Evolutionary conservation across 2,329 filamentous ascomycete species (phyloP), one percentile per base, ranked within the genome.

Genomic region (Ceratocystis variospora): DNA sequence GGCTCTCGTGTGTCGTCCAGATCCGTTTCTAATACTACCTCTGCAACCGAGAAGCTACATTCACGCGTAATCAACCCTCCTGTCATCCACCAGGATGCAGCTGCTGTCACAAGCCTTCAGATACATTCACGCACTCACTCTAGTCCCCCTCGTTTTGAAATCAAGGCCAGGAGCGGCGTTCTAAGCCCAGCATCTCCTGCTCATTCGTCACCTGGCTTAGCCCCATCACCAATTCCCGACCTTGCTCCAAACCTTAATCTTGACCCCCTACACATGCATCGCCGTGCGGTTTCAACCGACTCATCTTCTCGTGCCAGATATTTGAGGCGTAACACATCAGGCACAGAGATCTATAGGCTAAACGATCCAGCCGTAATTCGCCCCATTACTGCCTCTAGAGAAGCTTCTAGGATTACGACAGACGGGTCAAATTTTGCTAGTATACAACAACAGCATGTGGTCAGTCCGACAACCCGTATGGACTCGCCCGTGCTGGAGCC

Each of bases 31-130:
- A 45, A 7, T 12, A 48, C 61, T 12, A 48, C 61, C 28, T 63
- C 66, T 25, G 66, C 66, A 2, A 65, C 66, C 10, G 66, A 68
- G 22, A 64, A 63, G 22, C 65, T 68, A 59, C 66, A 67, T 12
- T 57, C 63, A 8, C 57, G 63, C 12, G 66, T 63, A 4, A 63
- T 68, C 10, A 65, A 59, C 5, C 66, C 66, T 45, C 45, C 59
- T 4, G n/a, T 62, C 8, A 44, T 45, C 3, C 33, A 62, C n/a
- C 59, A 45, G 17, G 25, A n/a, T 53, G 31, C 25, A 8, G 19
- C 25, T 48, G 3, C 5, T 12, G 17, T 12, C 37, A 22, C 63
- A 10, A 45, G 50, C 5, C 53, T 12, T 2, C 44, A 57, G 17
- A 25, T 62, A 8, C 63, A 65, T 6, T 61, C 66, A 17, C 66